Evolutionary conservation across 495 filamentous ascomycete species (phyloP).

Genomic region (Tetracladium setigerum): DNA sequence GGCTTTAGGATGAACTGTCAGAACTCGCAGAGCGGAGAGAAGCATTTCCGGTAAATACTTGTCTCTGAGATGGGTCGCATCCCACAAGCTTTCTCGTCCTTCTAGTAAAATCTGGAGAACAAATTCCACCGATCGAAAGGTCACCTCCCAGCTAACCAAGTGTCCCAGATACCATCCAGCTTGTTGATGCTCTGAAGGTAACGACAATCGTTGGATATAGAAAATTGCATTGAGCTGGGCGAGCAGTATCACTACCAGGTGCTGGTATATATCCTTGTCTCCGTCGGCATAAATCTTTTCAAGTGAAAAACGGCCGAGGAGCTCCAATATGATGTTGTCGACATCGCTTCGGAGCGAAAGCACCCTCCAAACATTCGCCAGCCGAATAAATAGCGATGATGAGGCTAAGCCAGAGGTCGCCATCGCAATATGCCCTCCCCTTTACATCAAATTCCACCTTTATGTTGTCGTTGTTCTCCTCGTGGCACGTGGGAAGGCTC

Average conservation of each 20-base stretch:
- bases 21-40: slow-evolving; percentile 27
- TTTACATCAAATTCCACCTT: too few species aligned
- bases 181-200: slow-evolving; percentile 25
- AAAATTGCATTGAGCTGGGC: slow-evolving; percentile 25
- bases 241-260: slow-evolving; percentile 21
- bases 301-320: slow-evolving; percentile 30
- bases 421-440: slow-evolving; percentile 14
- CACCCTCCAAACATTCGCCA: slow-evolving; percentile 24
- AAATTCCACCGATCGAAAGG: slow-evolving; percentile 28
- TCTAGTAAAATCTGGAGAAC: slow-evolving; percentile 26
- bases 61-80: slow-evolving; percentile 22
- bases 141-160: slow-evolving; percentile 31
- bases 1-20: slow-evolving; percentile 29
- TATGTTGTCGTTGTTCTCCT: too few species aligned
- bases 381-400: slow-evolving; percentile 28
- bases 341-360: slow-evolving; percentile 29
- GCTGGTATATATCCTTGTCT: slow-evolving; percentile 22
- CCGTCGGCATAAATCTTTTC: slow-evolving; percentile 28
- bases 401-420: slow-evolving; percentile 19
- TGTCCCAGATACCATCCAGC: slow-evolving; percentile 28
- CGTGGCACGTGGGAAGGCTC: too few species aligned
- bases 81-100: slow-evolving; percentile 27
- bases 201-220: slow-evolving; percentile 27
- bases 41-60: slow-evolving; percentile 29
- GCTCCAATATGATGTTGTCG: slow-evolving; percentile 29